Evolutionary conservation across 139 green algal species (phyloP), one percentile per base, ranked within the genome.

Genomic region (Closterium sp.): DNA sequence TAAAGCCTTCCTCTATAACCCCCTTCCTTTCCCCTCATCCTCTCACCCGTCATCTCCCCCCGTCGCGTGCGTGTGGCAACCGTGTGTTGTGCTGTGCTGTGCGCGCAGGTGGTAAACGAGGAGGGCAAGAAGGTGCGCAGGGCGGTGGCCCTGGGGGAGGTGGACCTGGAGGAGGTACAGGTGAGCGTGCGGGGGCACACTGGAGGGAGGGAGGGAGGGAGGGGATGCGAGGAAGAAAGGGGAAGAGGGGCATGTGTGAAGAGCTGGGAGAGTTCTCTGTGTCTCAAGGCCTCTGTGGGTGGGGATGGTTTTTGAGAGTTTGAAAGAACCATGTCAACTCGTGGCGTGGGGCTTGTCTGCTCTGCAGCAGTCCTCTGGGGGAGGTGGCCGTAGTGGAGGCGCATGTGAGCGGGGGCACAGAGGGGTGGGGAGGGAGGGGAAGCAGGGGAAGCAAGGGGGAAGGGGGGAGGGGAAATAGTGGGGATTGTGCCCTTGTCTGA

Each of bases 111-210:
- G 31, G 91, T 93, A 6, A 93, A 88, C 9, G 34, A 93, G 19
- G 91, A 93, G 32, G 91, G 91, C 31, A 93, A 93, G 91, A 91
- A 87, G 83, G 91, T 94, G 34, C 84, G 84, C 32, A 16, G 91
- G 9, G 83, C 28, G 23, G 33, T 89, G 76, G 25, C 91, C 0
- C 89, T 94, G n/a, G 32, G 9, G 19, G 91, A 94, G 31, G 88
- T 92, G 31, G 87, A 93, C 33, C 55, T 89, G 12, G 32, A 55
- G 19, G 91, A 94, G 25, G 88, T 93, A 19, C 88, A 92, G 89
- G 83, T 92, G 5, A 88, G 83, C 30, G 83, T 28, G 83, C 21
- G n/a, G 19, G 83, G 64, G 64, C 12, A 10, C 10, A 10, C 10
- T 32, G 28, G 28, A 33, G n/a, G 7, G 28, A 33, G 23, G 55